These are phyloP conservation scores for Apiospora kogelbergensis DNA, from an alignment of 2,329 filamentous ascomycete genomes.

Conservation along the genomic window DNA sequence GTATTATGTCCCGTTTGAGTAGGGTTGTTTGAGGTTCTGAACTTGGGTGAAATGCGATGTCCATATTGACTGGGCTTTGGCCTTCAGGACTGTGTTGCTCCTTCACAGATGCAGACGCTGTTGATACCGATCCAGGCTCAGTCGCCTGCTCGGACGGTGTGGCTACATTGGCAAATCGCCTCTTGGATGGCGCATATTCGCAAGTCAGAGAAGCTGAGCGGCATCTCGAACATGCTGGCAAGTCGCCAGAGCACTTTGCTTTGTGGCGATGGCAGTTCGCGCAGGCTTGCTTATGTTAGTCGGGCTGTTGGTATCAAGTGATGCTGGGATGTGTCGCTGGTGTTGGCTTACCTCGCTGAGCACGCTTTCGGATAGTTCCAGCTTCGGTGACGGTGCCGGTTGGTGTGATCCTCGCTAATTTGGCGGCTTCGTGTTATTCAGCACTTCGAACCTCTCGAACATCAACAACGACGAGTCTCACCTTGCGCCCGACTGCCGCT, in stretches of 20 bases:
- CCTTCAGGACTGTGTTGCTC: neutral
- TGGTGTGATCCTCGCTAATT: conserved; percentile 38
- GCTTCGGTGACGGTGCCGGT: conserved; percentile 42
- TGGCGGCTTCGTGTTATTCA: conserved; percentile 20
- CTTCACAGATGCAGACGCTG: neutral
- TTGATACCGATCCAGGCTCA: neutral
- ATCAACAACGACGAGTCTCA: conserved; percentile 1
- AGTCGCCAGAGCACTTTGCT: conserved; percentile 43
- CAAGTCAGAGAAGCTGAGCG: conserved; percentile 34
- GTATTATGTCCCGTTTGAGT: conserved; percentile 34
- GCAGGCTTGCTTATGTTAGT: conserved; percentile 26
- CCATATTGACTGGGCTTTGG: neutral
- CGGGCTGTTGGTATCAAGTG: neutral
- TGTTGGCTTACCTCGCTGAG: conserved; percentile 31
- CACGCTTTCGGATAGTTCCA: conserved; percentile 40
- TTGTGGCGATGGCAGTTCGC: conserved; percentile 42
- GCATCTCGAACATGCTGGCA: conserved; percentile 40
- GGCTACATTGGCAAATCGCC: conserved; percentile 37
- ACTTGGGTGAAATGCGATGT: conserved; percentile 5
- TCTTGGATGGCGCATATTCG: conserved; percentile 40
- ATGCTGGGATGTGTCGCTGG: neutral
- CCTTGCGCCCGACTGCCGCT: conserved; percentile 15
- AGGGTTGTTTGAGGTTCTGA: conserved; percentile 29
- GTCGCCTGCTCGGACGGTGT: conserved; percentile 3
- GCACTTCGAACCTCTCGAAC: neutral